These are phyloP conservation scores for Phyllostachys edulis DNA, from an alignment of 176 grass and related monocot genomes.

Conservation along the genomic window DNA sequence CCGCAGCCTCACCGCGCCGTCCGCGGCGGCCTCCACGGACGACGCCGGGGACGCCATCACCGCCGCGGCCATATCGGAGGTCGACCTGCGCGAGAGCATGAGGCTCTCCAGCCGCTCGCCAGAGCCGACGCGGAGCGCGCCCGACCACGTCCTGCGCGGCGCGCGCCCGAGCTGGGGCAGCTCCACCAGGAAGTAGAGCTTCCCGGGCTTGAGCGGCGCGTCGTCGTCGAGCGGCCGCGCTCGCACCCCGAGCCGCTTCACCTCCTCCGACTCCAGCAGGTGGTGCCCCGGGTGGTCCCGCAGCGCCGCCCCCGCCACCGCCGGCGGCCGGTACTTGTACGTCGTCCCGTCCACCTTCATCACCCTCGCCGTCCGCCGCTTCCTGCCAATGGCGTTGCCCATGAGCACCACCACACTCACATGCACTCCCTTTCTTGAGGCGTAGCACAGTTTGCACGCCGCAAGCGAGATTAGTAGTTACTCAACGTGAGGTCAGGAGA, in stretches of 20 bases:
- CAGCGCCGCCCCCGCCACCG: constrained; percentile 36
- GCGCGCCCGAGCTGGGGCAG: constrained; percentile 27
- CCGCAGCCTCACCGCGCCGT: constrained; percentile 48
- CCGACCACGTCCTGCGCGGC: constrained; percentile 61
- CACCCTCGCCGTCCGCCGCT: constrained; percentile 57
- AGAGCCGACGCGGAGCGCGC: constrained; percentile 50
- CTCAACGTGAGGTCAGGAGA: background rate
- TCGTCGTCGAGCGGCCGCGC: constrained; percentile 56
- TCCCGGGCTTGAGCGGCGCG: constrained; percentile 64
- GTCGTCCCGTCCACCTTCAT: constrained; percentile 88
- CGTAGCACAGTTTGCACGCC: background rate
- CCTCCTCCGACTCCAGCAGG: constrained; percentile 73
- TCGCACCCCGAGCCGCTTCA: constrained; percentile 53
- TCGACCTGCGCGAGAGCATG: constrained; percentile 59
- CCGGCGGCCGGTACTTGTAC: constrained; percentile 46
- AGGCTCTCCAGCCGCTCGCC: constrained; percentile 69
- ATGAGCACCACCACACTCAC: constrained; percentile 10
- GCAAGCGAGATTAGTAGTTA: background rate
- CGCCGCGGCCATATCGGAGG: constrained; percentile 43
- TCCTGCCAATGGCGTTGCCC: constrained; percentile 71
- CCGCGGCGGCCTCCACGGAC: constrained; percentile 36
- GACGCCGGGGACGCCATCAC: background rate
- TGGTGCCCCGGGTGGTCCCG: constrained; percentile 59
- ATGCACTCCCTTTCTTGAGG: background rate
- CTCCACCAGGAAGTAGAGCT: constrained; percentile 77